Base-by-base conservation (phyloP, 306 rosid species). In the Comarum palustre region DNA sequence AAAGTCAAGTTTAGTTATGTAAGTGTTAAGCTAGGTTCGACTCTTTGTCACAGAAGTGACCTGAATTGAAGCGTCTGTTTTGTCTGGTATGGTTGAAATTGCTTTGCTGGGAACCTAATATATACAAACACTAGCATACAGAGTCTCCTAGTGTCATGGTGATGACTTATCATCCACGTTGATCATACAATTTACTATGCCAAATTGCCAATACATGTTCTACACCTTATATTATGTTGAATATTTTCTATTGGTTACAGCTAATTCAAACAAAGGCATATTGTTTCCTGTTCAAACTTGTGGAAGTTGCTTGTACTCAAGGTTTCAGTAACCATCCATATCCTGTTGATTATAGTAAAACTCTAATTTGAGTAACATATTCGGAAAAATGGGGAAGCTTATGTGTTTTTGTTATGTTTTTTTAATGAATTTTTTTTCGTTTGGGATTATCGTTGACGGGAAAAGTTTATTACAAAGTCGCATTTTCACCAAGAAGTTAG, bases 161-260 rank as follows among this genome's bases (percentile, higher is more conserved):
- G 54, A 55, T 71, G 75, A 55, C 54, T 55, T 71, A 8, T 7
- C 39, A 71, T 71, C 54, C 75, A 71, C 75, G 75, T 71, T 67
- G 71, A 46, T 55, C 17, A 39, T 61, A 25, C 32, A 15, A 8
- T 16, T 39, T 17, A 27, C 41, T 39, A 25, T 71, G 24, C 66
- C 52, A 38, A 71, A 24, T 16, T 71, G 24, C 66, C 52, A 38
- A 71, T 39, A 13, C 29, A 3, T 71, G 52, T 54, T 51, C 5
- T 71, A 8, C 22, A 38, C 54, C 64, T 22, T 13, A 36, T 8
- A 12, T 13, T n/a, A 6, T n/a, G n/a, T n/a, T n/a, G n/a, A n/a
- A n/a, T n/a, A n/a, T 32, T 6, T 32, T 50, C 65, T 36, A 52
- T 52, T 52, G 12, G 34, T 34, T 52, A 51, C 48, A 54, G 47